A percentile compares a stretch with the other conserved stretches of the same genome.
Evolutionary conservation across 139 green algal genomes (phyloP).

Genomic region (Coccomyxa sp.): DNA sequence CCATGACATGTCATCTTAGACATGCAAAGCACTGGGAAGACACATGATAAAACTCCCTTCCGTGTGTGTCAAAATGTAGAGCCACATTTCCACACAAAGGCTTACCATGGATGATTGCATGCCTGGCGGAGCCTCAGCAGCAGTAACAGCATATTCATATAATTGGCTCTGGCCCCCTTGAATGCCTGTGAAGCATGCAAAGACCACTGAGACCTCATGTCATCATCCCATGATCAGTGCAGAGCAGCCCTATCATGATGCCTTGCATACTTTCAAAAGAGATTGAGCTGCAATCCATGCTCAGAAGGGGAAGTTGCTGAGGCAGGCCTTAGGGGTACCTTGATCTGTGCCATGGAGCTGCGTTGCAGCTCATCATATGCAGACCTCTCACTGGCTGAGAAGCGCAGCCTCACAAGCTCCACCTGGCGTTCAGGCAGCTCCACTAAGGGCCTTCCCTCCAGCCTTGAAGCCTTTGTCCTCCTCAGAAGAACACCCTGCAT

Average conservation of each 20-base stretch:
- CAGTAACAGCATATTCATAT: conserved; percentile 82
- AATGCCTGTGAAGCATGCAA: conserved; percentile 13
- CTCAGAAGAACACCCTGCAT: conserved; percentile 65
- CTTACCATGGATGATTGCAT: conserved; percentile 84
- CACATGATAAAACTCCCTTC: too few relatives aligned
- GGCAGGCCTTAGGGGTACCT: conserved; percentile 3
- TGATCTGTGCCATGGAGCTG: conserved; percentile 16
- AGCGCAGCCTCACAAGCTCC: conserved; percentile 38
- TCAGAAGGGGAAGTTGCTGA: too few relatives aligned
- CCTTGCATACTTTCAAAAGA: too few relatives aligned
- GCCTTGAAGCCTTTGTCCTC: conserved; percentile 68
- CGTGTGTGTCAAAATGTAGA: too few relatives aligned
- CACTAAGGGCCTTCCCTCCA: conserved; percentile 73
- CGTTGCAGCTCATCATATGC: conserved; percentile 56
- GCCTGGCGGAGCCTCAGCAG: conserved; percentile 87
- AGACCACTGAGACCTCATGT: too few relatives aligned
- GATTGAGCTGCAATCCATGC: too few relatives aligned
- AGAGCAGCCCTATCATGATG: too few relatives aligned
- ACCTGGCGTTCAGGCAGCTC: conserved; percentile 50
- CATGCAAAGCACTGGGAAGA: too few relatives aligned
- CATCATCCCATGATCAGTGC: too few relatives aligned
- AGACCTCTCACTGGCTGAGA: conserved; percentile 44
- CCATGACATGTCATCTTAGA: too few relatives aligned
- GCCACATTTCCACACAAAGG: background rate
- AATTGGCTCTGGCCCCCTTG: conserved; percentile 36